Conservation (phyloP, 148 eudicot species). For the Vaccinium corymbosum region DNA sequence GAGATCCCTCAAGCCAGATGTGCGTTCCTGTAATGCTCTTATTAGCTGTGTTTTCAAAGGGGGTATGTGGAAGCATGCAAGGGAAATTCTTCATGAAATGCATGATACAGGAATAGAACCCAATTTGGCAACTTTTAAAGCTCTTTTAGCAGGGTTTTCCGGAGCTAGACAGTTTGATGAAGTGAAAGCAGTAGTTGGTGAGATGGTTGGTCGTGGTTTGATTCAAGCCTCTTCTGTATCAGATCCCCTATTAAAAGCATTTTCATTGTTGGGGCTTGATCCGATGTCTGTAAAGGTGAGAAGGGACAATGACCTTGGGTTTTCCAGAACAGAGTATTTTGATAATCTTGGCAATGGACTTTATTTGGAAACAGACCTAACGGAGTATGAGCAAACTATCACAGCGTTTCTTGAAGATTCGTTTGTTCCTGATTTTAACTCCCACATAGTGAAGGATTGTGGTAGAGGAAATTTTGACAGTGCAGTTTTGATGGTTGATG, state of each 20-base stretch:
- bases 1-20: slow-evolving; percentile 51
- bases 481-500: slow-evolving; percentile 37
- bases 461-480: slow-evolving; percentile 24
- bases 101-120: slow-evolving; percentile 48
- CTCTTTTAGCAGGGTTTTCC: slow-evolving; percentile 77
- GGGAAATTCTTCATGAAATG: slow-evolving; percentile 62
- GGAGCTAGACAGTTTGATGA: slow-evolving; percentile 55
- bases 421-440: slow-evolving; percentile 61
- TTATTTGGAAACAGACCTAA: slow-evolving; percentile 63
- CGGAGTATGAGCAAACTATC: slow-evolving; percentile 48
- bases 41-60: slow-evolving; percentile 56
- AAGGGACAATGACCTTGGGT: slow-evolving; percentile 61
- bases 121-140: slow-evolving; percentile 45
- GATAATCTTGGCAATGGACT: slow-evolving; percentile 86
- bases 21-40: slow-evolving; percentile 56
- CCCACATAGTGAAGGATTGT: slow-evolving; percentile 33
- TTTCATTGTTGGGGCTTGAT: slow-evolving; percentile 50
- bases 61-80: slow-evolving; percentile 57
- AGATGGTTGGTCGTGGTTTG: slow-evolving; percentile 45
- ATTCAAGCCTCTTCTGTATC: slow-evolving; percentile 41
- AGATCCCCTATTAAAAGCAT: slow-evolving; percentile 58
- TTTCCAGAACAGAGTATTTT: slow-evolving; percentile 48
- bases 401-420: slow-evolving; percentile 50
- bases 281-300: slow-evolving; percentile 53
- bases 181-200: slow-evolving; percentile 39